Conservation (phyloP, 108 stramenopile genomes). For the Skeletonema costatum region DNA sequence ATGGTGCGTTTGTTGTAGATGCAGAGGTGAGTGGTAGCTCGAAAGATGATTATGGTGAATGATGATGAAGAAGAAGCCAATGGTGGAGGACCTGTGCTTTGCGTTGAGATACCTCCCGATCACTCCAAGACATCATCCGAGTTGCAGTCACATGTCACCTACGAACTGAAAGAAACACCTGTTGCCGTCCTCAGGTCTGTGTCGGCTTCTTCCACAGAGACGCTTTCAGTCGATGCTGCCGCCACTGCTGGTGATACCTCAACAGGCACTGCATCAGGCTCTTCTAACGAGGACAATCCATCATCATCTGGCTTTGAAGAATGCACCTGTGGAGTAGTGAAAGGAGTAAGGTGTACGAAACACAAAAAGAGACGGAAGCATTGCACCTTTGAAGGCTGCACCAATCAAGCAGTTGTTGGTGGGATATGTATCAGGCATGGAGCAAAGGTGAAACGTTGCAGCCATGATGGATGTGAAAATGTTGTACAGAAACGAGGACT, state of each 20-base stretch:
- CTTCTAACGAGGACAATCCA: too few species aligned
- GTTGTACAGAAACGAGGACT: background rate
- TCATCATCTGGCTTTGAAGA: background rate
- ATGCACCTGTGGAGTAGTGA: background rate
- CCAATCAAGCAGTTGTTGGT: background rate
- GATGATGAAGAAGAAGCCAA: background rate
- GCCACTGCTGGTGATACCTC: too few species aligned
- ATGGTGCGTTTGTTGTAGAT: background rate
- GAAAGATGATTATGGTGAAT: background rate
- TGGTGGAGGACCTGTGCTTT: background rate
- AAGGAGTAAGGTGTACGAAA: background rate
- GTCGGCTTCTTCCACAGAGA: background rate
- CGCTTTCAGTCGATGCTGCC: background rate
- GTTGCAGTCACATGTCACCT: background rate
- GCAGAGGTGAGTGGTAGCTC: background rate
- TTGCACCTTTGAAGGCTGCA: background rate
- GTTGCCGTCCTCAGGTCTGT: background rate
- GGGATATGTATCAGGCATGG: slow-evolving; percentile 2
- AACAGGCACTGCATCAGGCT: too few species aligned
- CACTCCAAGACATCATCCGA: background rate
- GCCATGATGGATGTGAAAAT: background rate
- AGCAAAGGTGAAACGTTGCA: background rate
- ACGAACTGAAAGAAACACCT: background rate
- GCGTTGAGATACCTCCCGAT: background rate
- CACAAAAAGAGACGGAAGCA: background rate